Base-by-base conservation (phyloP, 78 protist genomes). In the Protostelium mycophagum region DNA sequence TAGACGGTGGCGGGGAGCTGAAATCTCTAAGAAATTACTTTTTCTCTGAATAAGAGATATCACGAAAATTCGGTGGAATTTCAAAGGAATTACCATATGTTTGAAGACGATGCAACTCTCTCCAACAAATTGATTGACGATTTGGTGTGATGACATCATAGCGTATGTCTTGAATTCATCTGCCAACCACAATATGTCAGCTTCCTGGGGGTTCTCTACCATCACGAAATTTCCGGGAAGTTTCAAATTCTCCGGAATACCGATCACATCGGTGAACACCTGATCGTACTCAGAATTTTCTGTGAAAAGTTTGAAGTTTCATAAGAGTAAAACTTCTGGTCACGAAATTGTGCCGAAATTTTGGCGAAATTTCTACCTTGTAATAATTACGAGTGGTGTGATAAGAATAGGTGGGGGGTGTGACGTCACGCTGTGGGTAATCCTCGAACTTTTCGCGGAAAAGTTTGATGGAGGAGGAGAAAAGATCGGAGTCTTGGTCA, bases 51-150 rank as follows among this genome's bases (percentile, higher is more conserved):
- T n/a, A n/a, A n/a, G n/a, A n/a, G n/a, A n/a, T n/a, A n/a, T n/a
- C n/a, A n/a, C n/a, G n/a, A n/a, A n/a, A n/a, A n/a, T n/a, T n/a
- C n/a, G n/a, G n/a, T n/a, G n/a, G n/a, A n/a, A n/a, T n/a, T n/a
- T n/a, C n/a, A n/a, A n/a, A n/a, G n/a, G n/a, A n/a, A n/a, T n/a
- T n/a, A 84, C 35, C 38, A 29, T 34, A 28, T 84, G 38, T 10
- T 84, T 84, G 86, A 34, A 34, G 34, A 34, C 86, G 86, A 84
- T 84, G 86, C 86, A 84, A 29, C 25, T 34, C 86, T 84, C 38
- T 29, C 86, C 86, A 23, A 84, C 86, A 10, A 84, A 84, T 34
- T 84, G 38, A 84, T 84, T 84, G 86, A 84, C 86, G 38, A 34
- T 29, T 28, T 84, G 86, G 16, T 51, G 5, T 16, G 73, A 51